A percentile compares a stretch with the other conserved stretches of the same genome.
Evolutionary conservation across 495 filamentous ascomycete genomes (phyloP).

Genomic region (Lindgomyces ingoldianus): DNA sequence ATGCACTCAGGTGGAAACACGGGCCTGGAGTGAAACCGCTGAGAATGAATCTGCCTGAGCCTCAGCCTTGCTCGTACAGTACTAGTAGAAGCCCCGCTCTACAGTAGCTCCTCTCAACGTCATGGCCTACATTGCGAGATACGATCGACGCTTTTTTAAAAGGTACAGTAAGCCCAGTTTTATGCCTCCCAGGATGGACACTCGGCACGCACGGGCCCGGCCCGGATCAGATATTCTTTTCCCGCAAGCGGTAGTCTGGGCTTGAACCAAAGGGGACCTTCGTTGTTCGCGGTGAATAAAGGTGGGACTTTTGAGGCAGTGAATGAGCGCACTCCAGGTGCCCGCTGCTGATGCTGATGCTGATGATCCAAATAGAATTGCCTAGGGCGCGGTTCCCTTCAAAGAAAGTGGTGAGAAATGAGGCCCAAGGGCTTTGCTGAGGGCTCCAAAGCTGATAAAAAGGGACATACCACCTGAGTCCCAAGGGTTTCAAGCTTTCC

Average conservation of each 20-base stretch:
- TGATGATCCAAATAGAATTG: too few species aligned
- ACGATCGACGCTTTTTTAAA: background rate
- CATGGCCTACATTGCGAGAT: background rate
- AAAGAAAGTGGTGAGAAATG: background rate
- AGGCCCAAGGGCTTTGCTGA: too few species aligned
- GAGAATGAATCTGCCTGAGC: background rate
- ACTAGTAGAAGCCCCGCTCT: too few species aligned
- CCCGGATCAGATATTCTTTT: background rate
- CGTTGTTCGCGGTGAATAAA: background rate
- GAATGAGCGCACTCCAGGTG: too few species aligned
- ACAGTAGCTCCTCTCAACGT: too few species aligned
- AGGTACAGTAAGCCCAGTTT: background rate
- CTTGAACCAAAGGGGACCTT: background rate
- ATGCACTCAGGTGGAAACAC: background rate
- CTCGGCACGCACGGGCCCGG: background rate
- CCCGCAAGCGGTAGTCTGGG: background rate
- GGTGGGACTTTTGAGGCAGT: background rate
- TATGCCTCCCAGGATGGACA: background rate
- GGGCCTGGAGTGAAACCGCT: background rate
- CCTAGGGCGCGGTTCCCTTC: background rate
- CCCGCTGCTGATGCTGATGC: too few species aligned
- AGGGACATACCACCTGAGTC: too few species aligned
- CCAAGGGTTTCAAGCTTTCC: too few species aligned
- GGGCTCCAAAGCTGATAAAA: too few species aligned
- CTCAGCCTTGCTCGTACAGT: too few species aligned